Percentiles rank a stretch among this genome's conserved stretches.
Conservation (phyloP, 2,329 filamentous ascomycete species). For the Arthroderma uncinatum region DNA sequence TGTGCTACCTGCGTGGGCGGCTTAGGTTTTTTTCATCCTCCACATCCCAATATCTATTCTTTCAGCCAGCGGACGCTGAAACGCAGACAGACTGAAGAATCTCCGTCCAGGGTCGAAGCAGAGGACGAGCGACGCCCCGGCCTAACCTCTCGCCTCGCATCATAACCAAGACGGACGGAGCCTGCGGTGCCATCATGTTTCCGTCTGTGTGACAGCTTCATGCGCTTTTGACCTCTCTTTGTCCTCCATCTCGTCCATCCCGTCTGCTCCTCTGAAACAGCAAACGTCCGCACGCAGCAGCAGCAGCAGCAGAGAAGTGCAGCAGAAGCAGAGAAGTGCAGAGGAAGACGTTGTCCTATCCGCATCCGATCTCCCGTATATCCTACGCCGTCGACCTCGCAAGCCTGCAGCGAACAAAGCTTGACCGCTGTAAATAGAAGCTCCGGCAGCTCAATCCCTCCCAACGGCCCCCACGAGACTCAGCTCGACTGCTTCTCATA, state of each 20-base stretch:
- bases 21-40: not conserved
- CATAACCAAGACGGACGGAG: not conserved
- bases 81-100: not conserved
- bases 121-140: too few relatives aligned
- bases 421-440: not conserved
- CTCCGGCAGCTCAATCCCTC: not conserved
- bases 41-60: too few relatives aligned
- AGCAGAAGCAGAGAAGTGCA: not conserved
- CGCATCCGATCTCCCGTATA: slow-evolving; percentile 1
- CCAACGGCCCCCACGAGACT: not conserved
- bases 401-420: not conserved
- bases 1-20: slow-evolving; percentile 12
- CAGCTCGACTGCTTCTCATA: too few relatives aligned
- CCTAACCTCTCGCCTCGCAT: not conserved
- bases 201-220: slow-evolving; percentile 18
- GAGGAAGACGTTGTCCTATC: not conserved
- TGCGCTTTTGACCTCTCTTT: slow-evolving; percentile 19
- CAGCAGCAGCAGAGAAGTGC: not conserved
- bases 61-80: too few relatives aligned
- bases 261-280: slow-evolving; percentile 12
- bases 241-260: slow-evolving; percentile 15
- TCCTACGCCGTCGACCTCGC: not conserved
- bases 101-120: too few relatives aligned
- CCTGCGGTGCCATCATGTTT: slow-evolving; percentile 18
- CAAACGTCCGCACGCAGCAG: slow-evolving; percentile 3